phyloP scores from a whole-genome alignment of 371 early-diverging fungal species.

The Choanephora cucurbitarum region DNA sequence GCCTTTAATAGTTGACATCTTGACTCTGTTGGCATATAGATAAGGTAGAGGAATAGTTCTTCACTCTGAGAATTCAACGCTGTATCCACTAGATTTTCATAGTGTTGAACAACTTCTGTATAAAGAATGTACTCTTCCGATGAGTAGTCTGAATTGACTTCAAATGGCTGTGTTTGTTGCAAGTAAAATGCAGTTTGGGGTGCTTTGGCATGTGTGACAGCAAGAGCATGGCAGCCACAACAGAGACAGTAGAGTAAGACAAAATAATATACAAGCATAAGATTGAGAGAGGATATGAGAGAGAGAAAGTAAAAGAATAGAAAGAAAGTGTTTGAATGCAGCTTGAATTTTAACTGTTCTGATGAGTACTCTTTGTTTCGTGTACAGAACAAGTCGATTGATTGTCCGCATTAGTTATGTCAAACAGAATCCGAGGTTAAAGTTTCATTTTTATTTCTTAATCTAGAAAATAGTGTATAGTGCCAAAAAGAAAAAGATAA shows the following conservation, averaged over 20 bases:
- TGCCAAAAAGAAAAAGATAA: neutral
- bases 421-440: too few relatives aligned
- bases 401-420: too few relatives aligned
- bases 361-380: too few relatives aligned
- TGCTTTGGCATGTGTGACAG: neutral
- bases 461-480: too few relatives aligned
- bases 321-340: neutral
- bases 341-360: too few relatives aligned
- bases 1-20: slow-evolving; percentile 2
- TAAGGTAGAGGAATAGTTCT: slow-evolving; percentile 28
- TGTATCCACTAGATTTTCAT: slow-evolving; percentile 35
- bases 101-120: slow-evolving; percentile 15
- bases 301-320: neutral
- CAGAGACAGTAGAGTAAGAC: neutral
- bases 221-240: slow-evolving; percentile 1
- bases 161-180: neutral
- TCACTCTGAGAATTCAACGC: slow-evolving; percentile 38
- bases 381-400: too few relatives aligned
- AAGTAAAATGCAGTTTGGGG: neutral
- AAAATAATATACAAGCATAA: neutral
- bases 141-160: neutral
- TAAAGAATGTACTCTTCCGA: slow-evolving; percentile 14
- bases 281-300: neutral
- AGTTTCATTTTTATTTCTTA: too few relatives aligned
- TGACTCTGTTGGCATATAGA: slow-evolving; percentile 20